phyloP scores from a whole-genome alignment of 2,329 filamentous ascomycete species.

The Paracorniculantispora psalliotae region DNA sequence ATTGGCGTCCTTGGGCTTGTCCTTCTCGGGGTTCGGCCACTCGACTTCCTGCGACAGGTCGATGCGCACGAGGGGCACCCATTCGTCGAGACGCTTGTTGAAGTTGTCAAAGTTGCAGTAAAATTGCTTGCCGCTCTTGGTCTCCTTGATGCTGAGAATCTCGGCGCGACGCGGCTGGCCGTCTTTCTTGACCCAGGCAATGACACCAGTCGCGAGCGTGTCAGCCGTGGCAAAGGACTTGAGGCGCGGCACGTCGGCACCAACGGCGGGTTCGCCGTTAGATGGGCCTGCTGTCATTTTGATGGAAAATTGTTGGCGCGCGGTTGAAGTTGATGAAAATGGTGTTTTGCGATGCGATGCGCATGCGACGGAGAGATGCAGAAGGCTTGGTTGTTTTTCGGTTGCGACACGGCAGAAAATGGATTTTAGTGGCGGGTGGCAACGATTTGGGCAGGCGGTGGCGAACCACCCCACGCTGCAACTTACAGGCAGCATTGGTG shows the following conservation, averaged over 20 bases:
- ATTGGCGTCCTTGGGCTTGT: slow-evolving; percentile 69
- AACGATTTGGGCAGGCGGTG: slow-evolving; percentile 11
- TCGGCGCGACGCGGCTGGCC: slow-evolving; percentile 87
- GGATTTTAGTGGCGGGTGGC: slow-evolving; percentile 1
- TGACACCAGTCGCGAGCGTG: slow-evolving; percentile 62
- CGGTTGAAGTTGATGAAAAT: slow-evolving; percentile 1
- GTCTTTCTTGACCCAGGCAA: slow-evolving; percentile 62
- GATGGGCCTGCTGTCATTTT: slow-evolving; percentile 48
- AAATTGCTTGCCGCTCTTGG: slow-evolving; percentile 81
- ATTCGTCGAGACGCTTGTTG: slow-evolving; percentile 83
- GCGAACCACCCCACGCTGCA: background rate
- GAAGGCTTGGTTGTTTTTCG: background rate
- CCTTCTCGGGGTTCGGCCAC: slow-evolving; percentile 89
- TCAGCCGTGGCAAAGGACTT: slow-evolving; percentile 81
- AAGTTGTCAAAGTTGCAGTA: slow-evolving; percentile 99
- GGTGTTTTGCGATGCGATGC: background rate
- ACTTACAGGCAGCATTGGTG: too few species aligned
- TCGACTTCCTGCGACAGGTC: slow-evolving; percentile 89
- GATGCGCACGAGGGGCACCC: slow-evolving; percentile 77
- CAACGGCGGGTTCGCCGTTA: slow-evolving; percentile 49
- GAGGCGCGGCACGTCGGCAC: slow-evolving; percentile 54
- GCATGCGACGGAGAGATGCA: background rate
- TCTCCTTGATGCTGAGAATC: slow-evolving; percentile 88
- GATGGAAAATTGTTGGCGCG: background rate
- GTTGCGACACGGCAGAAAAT: slow-evolving; percentile 1